Conservation (phyloP, 73 alveolate genomes). For the Diophrys appendiculata region DNA sequence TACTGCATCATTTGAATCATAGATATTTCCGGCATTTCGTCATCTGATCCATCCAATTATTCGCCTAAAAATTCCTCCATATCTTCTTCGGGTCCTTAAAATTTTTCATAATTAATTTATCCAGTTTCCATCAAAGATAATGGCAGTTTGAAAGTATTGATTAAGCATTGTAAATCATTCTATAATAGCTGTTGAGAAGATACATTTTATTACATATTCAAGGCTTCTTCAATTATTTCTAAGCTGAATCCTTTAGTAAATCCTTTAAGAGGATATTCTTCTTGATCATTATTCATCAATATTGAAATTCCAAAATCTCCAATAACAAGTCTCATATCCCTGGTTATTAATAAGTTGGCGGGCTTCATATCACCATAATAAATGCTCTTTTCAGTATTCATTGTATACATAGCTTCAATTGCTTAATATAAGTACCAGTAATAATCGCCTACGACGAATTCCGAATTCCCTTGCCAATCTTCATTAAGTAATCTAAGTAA, state of each 20-base stretch:
- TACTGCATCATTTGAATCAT: too few species aligned
- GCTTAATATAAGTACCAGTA: constrained; percentile 21
- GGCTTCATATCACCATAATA: constrained; percentile 54
- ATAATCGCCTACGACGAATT: not conserved
- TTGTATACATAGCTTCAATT: not conserved
- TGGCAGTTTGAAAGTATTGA: not conserved
- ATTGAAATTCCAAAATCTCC: constrained; percentile 35
- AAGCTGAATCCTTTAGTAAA: not conserved
- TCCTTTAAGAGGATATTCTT: not conserved
- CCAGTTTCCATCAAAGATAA: too few species aligned
- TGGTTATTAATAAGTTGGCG: constrained; percentile 16
- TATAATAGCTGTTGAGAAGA: not conserved
- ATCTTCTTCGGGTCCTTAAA: too few species aligned
- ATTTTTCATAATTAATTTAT: too few species aligned
- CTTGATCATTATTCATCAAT: not conserved
- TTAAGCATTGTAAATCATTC: not conserved
- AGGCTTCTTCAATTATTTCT: not conserved
- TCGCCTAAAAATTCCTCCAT: too few species aligned
- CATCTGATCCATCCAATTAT: too few species aligned
- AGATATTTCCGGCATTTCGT: too few species aligned
- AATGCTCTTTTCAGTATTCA: constrained; percentile 3
- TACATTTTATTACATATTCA: not conserved
- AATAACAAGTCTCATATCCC: constrained; percentile 11
- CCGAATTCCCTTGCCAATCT: not conserved
- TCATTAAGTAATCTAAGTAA: not conserved